Base-by-base conservation (phyloP, 2,329 filamentous ascomycete genomes). In the Fusarium mangiferae region DNA sequence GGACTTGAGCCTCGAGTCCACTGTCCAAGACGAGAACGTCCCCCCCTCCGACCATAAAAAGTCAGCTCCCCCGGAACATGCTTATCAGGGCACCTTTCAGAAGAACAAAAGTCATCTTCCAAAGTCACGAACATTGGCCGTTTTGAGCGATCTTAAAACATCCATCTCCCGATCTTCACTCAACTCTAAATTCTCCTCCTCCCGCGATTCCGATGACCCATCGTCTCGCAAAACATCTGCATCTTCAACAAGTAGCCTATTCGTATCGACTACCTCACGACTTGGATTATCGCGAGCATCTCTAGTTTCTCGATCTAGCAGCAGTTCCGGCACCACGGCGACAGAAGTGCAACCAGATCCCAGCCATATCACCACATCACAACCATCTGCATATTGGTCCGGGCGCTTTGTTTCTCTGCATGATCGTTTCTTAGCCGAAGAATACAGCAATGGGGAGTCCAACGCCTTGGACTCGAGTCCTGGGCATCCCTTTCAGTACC, bases 321-420 rank as follows among this genome's bases (percentile, higher is more conserved):
- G 63, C 13, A 66, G 63, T 15, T 62, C 73, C 30, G 68, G 44
- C 24, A 75, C 74, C 15, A 66, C 74, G 33, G 66, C 58, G n/a
- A 65, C 57, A 22, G 60, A 69, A 18, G 35, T 57, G 20, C 64
- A 73, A 39, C 61, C 72, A 36, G 71, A 82, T 15, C 78, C 77
- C 5, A 74, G 74, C 3, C 78, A 80, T 6, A 79, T 90, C 20
- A 78, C 78, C 57, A 81, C 78, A 0, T 84, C 86, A 5, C 85
- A 88, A 74, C 81, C 85, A 11, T 84, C 85, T 5, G 80, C 83
- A 6, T 92, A 91, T 79, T 93, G 91, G 91, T 83, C 85, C 17
- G 91, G 91, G 24, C 88, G 91, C 44, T 91, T 92, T 77, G 82
- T 86, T 57, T 82, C 88, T 5, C 80, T 91, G 1, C 84, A 87